Base-by-base conservation (phyloP, 2,329 filamentous ascomycete genomes). In the Teratosphaeria zuluensis region DNA sequence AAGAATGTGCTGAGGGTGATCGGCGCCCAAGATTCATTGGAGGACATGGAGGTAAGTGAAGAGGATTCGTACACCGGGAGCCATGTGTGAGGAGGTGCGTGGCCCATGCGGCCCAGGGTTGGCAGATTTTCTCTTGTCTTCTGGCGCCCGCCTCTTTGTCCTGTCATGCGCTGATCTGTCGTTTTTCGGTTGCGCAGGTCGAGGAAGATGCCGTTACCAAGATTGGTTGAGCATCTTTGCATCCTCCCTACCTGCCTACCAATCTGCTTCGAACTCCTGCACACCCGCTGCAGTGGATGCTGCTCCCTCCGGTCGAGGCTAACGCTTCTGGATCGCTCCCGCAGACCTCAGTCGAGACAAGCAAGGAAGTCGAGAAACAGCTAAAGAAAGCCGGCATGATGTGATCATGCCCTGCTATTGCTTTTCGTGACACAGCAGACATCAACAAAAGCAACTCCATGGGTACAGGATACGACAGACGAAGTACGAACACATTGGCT, bases 1-100 rank as follows among this genome's bases (percentile, higher is more conserved):
- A 99, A 99, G 85, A 97, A 97, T 71, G 91, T 99, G 48, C 78
- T 99, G 64, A 82, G 94, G 63, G 96, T 92, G 71, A 99, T 99
- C 72, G 89, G 90, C 59, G 94, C 97, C 72, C 92, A 99, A 76
- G 94, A 99, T 76, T 95, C 92, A 61, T 81, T 99, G 58, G 94
- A 99, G 78, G 94, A 99, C 72, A 96, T 97, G 87, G 94, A 99
- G 90, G 94, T 99, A 77, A 85, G 90, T 86, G 64, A 24, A 14
- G 60, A 58, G 33, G 56, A 58, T 54, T 61, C 51, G 38, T 55
- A 51, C 33, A 54, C 59, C 30, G 56, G 59, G 7, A 42, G 30
- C 33, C 58, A 60, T 33, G 55, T 60, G 24, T 59, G n/a, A 42
- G 24, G 55, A 58, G 19, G 31, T 28, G 24, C 42, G 28, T 38